Evolutionary conservation across 2,329 filamentous ascomycete genomes (phyloP), one percentile per base, ranked within the genome.

Genomic region (Microsporum canis): DNA sequence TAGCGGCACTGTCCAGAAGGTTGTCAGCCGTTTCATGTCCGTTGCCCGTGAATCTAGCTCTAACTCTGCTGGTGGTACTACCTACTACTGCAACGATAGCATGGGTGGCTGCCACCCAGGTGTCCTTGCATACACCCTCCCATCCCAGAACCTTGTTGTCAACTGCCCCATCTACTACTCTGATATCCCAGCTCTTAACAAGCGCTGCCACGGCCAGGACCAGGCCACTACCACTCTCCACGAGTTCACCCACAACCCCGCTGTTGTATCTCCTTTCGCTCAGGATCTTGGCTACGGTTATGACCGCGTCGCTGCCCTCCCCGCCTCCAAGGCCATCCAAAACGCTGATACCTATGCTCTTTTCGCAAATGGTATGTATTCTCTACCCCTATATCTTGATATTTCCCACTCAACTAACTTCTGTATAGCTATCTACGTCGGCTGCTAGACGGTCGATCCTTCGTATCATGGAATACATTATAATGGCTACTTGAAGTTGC

Each of bases 191-290:
- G 75, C 77, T 1, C 62, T 82, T 34, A 73, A 79, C 4, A 67
- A 65, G 12, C 72, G 69, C 0, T 88, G 86, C 75, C 83, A 87
- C 69, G 78, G 67, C 2, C 85, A 88, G 72, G 85, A 88, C 68
- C 82, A 86, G 73, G 83, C 82, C 1, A 85, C 81, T 10, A 87
- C 85, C 14, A 79, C 79, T 34, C 71, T 88, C 10, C 86, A 88
- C 68, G 86, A 88, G 76, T 76, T 79, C 65, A 86, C 85, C 6
- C 86, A 88, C 68, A 77, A 80, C 23, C 72, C 79, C 68, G 77
- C 73, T 72, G 76, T 80, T 7, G 79, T 73, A 63, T 71, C 66
- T 64, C 82, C 82, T 62, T 82, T 83, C 5, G 87, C 84, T 1
- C 70, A 78, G 1, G 85, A 88, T 68, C 75, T 80, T 58, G 80